Conservation (phyloP, 208 protist genomes). For the Eutreptiella sp. region DNA sequence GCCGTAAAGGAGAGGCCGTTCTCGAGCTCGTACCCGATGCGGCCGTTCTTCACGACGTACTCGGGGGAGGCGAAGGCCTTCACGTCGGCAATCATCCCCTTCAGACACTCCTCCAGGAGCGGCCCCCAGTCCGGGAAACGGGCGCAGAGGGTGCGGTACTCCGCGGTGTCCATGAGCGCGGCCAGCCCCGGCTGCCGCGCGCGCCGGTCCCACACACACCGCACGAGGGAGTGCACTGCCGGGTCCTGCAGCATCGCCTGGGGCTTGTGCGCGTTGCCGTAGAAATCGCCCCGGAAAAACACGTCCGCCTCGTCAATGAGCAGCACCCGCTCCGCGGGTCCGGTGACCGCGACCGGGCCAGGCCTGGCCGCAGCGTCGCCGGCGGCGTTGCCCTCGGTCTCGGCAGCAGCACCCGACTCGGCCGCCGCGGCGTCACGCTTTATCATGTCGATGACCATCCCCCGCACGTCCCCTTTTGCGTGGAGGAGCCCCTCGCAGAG, state of each 20-base stretch:
- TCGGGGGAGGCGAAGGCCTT: slow-evolving; percentile 2
- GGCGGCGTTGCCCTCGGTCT: neutral
- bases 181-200: too few species aligned
- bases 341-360: slow-evolving; percentile 20
- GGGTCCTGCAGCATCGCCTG: neutral
- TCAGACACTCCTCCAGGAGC: slow-evolving; percentile 10
- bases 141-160: slow-evolving; percentile 6
- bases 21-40: slow-evolving; percentile 32
- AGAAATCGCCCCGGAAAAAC: slow-evolving; percentile 41
- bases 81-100: slow-evolving; percentile 20
- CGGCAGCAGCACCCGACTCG: neutral
- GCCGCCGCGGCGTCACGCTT: neutral
- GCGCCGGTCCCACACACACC: slow-evolving; percentile 9
- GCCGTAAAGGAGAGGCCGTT: slow-evolving; percentile 23
- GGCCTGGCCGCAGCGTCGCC: neutral
- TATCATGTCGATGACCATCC: neutral
- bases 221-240: slow-evolving; percentile 12
- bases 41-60: slow-evolving; percentile 14
- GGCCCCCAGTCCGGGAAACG: neutral
- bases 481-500: slow-evolving; percentile 4
- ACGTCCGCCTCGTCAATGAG: slow-evolving; percentile 46
- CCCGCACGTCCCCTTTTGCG: neutral
- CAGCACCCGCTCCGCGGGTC: slow-evolving; percentile 32
- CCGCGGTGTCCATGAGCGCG: neutral
- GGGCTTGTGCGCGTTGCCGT: slow-evolving; percentile 34